These are phyloP conservation scores for Scutellaria baicalensis DNA, from an alignment of 257 asterid genomes.

Conservation along the genomic window DNA sequence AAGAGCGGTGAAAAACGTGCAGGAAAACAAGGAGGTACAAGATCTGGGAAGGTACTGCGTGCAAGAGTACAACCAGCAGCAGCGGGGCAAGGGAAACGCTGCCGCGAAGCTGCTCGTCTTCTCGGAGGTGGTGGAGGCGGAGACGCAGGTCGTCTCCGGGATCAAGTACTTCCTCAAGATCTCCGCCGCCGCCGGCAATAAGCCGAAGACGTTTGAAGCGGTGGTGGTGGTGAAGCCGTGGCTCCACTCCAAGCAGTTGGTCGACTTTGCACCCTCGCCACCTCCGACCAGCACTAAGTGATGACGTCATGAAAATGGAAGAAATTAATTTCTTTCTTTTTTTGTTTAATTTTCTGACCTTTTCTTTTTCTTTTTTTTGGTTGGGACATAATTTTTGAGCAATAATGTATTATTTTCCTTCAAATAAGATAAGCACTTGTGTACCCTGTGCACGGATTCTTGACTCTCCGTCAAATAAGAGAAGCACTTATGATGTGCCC, in stretches of 20 bases:
- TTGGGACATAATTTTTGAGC: not conserved
- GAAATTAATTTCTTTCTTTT: not conserved
- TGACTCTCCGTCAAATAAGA: no score
- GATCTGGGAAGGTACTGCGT: constrained; percentile 59
- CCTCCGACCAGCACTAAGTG: constrained; percentile 18
- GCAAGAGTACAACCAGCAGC: constrained; percentile 33
- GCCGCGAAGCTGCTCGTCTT: constrained; percentile 23
- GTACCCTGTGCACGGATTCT: no score
- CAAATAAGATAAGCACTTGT: no score
- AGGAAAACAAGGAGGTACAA: constrained; percentile 42
- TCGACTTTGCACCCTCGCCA: constrained; percentile 33
- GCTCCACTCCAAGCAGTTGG: constrained; percentile 30
- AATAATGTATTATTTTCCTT: not conserved
- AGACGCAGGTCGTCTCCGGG: constrained; percentile 76
- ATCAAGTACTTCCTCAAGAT: constrained; percentile 60
- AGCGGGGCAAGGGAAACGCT: not conserved
- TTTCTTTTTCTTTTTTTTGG: not conserved
- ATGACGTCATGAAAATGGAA: not conserved
- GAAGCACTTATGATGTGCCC: no score
- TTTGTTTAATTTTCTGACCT: not conserved
- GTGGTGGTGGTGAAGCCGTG: constrained; percentile 52
- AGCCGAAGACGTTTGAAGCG: constrained; percentile 35
- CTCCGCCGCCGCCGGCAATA: constrained; percentile 24
- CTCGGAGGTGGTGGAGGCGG: constrained; percentile 49
- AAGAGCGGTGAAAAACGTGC: constrained; percentile 34